Evolutionary conservation across 495 filamentous ascomycete species (phyloP), one percentile per base, ranked within the genome.

Genomic region (Talaromyces wortmannii): DNA sequence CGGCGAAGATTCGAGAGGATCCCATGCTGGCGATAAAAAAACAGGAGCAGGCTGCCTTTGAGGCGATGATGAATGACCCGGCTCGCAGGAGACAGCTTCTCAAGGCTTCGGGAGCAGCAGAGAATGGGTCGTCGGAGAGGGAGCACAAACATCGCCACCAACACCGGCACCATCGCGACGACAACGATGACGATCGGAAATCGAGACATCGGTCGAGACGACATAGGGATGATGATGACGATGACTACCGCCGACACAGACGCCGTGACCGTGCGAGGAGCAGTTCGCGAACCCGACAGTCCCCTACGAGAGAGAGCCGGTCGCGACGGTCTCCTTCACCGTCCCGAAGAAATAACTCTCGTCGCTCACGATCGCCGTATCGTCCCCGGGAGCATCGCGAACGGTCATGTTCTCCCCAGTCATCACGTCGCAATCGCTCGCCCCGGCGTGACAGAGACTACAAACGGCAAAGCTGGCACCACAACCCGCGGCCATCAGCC

Each of bases 21-120:
- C 94, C 94, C 36, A 70, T 98, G 61, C 67, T 98, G 32, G 88
- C 90, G 48, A 95, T 98, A 63, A 95, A 92, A 78, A 88, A 82
- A 69, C 83, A 90, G 67, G 91, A 97, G 64, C 91, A 97, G 70
- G 88, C 88, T 55, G 89, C 90, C 6, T 92, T 92, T 62, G 90
- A 97, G 68, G 83, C 84, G 0, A 83, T 88, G 77, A 89, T 96
- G 78, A 95, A 90, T 56, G 90, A 95, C 63, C 83, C 88, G 3
- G 77, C 86, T 45, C 84, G 83, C 64, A 78, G 87, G 61, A 74
- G 84, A 60, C 83, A 87, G 64, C 69, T 91, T 29, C 75, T 90
- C 46, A 82, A 82, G 46, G 78, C 80, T 23, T 80, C 83, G 61
- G 83, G 74, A 59, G 51, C 61, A 59, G 51, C 61, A 56, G 61